Evolutionary conservation across 805 yeast species (phyloP).

Genomic region (Ogataea siamensis): DNA sequence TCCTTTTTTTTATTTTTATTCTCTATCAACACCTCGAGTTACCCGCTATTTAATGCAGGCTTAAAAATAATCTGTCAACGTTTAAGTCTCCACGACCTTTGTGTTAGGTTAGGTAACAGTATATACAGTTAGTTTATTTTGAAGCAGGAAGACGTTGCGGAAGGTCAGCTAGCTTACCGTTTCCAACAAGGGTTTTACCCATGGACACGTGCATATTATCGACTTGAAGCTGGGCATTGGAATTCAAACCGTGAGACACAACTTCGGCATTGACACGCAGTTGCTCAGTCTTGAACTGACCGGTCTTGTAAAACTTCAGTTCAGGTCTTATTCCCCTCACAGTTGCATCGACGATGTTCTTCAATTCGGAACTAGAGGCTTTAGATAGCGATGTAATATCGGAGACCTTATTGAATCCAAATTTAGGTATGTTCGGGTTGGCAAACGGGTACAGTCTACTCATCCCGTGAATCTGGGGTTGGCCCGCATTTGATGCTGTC

Average conservation of each 20-base stretch:
- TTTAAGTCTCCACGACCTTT: conserved; percentile 3
- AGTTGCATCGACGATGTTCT: conserved; percentile 23
- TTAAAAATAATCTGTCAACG: not conserved
- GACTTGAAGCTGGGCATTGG: conserved; percentile 33
- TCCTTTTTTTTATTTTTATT: not conserved
- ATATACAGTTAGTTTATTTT: conserved; percentile 11
- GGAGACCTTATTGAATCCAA: conserved; percentile 16
- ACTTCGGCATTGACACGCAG: conserved; percentile 31
- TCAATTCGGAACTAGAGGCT: conserved; percentile 22
- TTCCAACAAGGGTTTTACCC: conserved; percentile 22
- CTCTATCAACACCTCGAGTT: not conserved
- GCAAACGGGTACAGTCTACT: conserved; percentile 26
- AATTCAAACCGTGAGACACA: conserved; percentile 31
- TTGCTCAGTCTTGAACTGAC: conserved; percentile 26
- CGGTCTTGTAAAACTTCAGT: conserved; percentile 19
- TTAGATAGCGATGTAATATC: conserved; percentile 11
- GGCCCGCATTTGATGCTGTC: conserved; percentile 12
- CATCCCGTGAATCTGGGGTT: conserved; percentile 20
- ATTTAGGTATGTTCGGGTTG: conserved; percentile 23
- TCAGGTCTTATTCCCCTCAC: conserved; percentile 31
- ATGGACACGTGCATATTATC: conserved; percentile 23
- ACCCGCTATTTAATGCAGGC: not conserved
- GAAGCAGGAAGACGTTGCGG: conserved; percentile 21
- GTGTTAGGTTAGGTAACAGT: too few relatives aligned
- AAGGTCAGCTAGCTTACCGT: conserved; percentile 19